Evolutionary conservation across 2,329 filamentous ascomycete genomes (phyloP).

Genomic region (Aschersonia sp.): DNA sequence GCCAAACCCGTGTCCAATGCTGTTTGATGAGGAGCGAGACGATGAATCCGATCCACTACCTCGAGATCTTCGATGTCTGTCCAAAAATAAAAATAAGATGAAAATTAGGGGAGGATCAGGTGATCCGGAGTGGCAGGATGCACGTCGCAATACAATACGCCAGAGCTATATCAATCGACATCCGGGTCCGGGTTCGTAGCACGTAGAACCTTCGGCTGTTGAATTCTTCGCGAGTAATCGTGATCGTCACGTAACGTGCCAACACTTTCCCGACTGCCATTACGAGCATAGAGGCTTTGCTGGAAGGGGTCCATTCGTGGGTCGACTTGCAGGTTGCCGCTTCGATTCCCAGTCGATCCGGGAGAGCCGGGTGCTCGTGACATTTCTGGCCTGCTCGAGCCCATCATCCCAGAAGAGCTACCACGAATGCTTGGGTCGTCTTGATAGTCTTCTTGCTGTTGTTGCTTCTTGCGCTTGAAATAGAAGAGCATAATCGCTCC

Average conservation of each 20-base stretch:
- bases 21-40: too few relatives aligned
- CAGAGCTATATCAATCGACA: background rate
- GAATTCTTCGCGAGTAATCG: conserved; percentile 48
- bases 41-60: too few relatives aligned
- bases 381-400: conserved; percentile 29
- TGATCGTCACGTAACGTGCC: conserved; percentile 50
- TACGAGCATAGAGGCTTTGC: conserved; percentile 39
- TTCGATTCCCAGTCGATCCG: conserved; percentile 30
- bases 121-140: too few relatives aligned
- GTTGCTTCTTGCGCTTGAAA: conserved; percentile 28
- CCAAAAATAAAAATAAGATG: too few relatives aligned
- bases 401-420: conserved; percentile 34
- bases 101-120: too few relatives aligned
- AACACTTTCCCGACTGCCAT: conserved; percentile 47
- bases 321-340: conserved; percentile 42
- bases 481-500: conserved; percentile 25
- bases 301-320: conserved; percentile 49
- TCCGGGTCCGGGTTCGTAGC: conserved; percentile 47
- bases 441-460: conserved; percentile 25
- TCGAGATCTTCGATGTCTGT: too few relatives aligned
- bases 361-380: conserved; percentile 15
- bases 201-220: conserved; percentile 40
- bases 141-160: too few relatives aligned
- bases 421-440: conserved; percentile 32
- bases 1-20: too few relatives aligned